Conservation (phyloP, 805 yeast genomes). For the Wickerhamomyces strasburgensis region DNA sequence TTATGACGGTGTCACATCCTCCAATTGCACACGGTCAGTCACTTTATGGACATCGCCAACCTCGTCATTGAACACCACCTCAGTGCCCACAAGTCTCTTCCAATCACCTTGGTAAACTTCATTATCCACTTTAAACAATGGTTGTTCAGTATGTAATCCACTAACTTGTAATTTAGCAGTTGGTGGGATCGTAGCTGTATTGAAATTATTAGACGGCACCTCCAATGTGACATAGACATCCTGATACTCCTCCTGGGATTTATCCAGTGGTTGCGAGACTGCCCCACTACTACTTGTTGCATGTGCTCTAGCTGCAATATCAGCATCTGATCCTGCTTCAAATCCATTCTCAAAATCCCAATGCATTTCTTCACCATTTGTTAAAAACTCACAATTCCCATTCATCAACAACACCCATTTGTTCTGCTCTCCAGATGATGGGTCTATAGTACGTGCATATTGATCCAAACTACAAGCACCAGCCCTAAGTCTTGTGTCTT, state of each 20-base stretch:
- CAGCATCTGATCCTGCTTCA: slow-evolving; percentile 91
- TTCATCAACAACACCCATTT: slow-evolving; percentile 62
- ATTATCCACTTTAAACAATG: slow-evolving; percentile 54
- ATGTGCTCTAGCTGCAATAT: slow-evolving; percentile 51
- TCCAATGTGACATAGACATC: slow-evolving; percentile 53
- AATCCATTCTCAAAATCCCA: slow-evolving; percentile 77
- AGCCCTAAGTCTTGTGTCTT: slow-evolving; percentile 51
- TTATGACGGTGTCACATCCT: slow-evolving; percentile 20
- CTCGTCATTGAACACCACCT: slow-evolving; percentile 34
- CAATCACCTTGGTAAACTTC: slow-evolving; percentile 69
- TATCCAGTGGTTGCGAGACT: background rate
- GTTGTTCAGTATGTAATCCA: slow-evolving; percentile 49
- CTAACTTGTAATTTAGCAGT: slow-evolving; percentile 46
- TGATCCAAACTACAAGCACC: slow-evolving; percentile 84
- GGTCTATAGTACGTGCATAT: slow-evolving; percentile 31
- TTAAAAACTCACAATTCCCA: slow-evolving; percentile 68
- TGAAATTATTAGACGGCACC: slow-evolving; percentile 36
- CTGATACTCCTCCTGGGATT: slow-evolving; percentile 31
- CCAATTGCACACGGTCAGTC: slow-evolving; percentile 18
- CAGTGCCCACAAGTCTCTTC: slow-evolving; percentile 78
- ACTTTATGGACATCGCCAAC: slow-evolving; percentile 17
- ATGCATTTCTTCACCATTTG: slow-evolving; percentile 85
- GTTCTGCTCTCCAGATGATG: slow-evolving; percentile 18
- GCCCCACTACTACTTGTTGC: slow-evolving; percentile 5
- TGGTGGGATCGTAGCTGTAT: slow-evolving; percentile 29